Base-by-base conservation (phyloP, 805 yeast genomes). In the Pichia eremophila region DNA sequence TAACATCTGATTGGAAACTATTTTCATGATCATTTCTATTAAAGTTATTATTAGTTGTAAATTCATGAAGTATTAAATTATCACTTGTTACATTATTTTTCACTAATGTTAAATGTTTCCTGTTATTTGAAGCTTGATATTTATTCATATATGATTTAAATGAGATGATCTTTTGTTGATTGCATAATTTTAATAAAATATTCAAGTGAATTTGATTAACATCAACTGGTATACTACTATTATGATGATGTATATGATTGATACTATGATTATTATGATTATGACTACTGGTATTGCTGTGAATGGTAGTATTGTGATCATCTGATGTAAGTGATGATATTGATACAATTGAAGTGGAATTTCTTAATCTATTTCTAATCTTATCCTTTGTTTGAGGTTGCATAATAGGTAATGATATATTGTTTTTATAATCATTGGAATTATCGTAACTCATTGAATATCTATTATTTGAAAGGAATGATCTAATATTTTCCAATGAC, bases 381-480 rank as follows among this genome's bases (percentile, higher is more conserved):
- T 78, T 79, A 50, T 73, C 78, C 35, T 78, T 68, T 15, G 84
- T 74, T 12, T 70, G 71, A 37, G 73, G 74, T 48, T 74, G 77
- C 8, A 83, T 80, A 5, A 74, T 69, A 1, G 86, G 87, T 47
- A 77, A 61, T 5, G 85, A 79, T 15, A 81, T 80, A 64, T 67
- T 68, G 8, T 66, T 56, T 48, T 67, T 49, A 37, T 48, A 51
- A 17, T 48, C 46, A 22, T 39, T 38, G 29, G 43, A 29, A 51
- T 39, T 56, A 46, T 22, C 65, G 49, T 46, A 62, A 41, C 41
- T 29, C 36, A 34, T 34, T 43, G 49, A 41, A 39, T 38, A 38
- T 46, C 48, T 48, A 22, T 32, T 45, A 14, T 12, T 39, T 19
- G 31, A 18, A 3, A 48, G 12, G 2, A 48, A 45, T 6, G 51